Evolutionary conservation across 2,329 filamentous ascomycete species (phyloP), one percentile per base, ranked within the genome.

Genomic region (Rhexocercosporidium sp.): DNA sequence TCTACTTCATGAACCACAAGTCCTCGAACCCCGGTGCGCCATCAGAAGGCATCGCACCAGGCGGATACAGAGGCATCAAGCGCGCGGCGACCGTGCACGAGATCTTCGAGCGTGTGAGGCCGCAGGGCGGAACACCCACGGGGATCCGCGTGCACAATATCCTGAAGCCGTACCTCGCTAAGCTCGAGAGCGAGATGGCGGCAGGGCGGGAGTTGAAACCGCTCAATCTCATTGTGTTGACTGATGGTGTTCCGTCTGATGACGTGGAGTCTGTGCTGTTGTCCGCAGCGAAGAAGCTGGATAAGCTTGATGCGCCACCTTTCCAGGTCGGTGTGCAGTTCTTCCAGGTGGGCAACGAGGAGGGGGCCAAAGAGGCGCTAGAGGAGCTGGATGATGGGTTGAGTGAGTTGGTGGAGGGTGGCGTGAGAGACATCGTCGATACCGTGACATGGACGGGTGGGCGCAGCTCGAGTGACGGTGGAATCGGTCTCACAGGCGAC

Each of bases 251-350:
- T 47, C 89, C 96, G 0, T 89, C 85, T 0, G 94, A 97, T 77
- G 92, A 97, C 71, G 88, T 91, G 0, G 91, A 94, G 77, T 83
- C 83, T 8, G 83, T 89, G 29, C 88, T 98, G 57, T 82, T 92
- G 47, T 78, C 80, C 3, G 83, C 87, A 0, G 95, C 94, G 0
- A 85, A 84, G 78, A 89, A 87, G 75, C 86, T 98, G 37, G 91
- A 96, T 75, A 79, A 79, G 61, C 78, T 91, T 8, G 84, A 89
- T 9, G 93, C 93, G 0, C 88, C 90, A 3, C 85, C 89, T 0
- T 92, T 92, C 83, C 96, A 98, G 81, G 83, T 97, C 9, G 95
- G 95, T 39, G 88, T 98, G 65, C 95, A 98, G 78, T 98, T 98
- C 82, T 97, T 98, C 83, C 95, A 97, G 80, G 92, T 98, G 53